Percentiles rank a stretch among this genome's conserved stretches.
These are phyloP conservation scores for Rhizopus microsporus DNA, from an alignment of 371 early-diverging fungal species.

Conservation along the genomic window DNA sequence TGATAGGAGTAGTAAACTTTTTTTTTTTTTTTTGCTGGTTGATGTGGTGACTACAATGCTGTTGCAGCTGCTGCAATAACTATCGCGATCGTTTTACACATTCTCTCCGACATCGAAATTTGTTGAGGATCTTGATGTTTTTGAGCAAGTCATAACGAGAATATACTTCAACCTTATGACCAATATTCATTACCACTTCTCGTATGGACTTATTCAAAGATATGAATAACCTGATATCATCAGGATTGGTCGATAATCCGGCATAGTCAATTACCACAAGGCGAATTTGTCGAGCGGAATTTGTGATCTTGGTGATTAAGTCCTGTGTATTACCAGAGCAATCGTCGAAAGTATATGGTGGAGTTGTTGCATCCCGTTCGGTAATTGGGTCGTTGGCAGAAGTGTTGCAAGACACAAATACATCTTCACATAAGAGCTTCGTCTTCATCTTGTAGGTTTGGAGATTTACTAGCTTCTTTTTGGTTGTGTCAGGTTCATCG, in stretches of 20 bases:
- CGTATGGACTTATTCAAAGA: slow-evolving; percentile 31
- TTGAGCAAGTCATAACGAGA: slow-evolving; percentile 32
- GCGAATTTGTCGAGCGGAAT: slow-evolving; percentile 30
- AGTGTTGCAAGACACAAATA: slow-evolving; percentile 33
- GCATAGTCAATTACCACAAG: slow-evolving; percentile 34
- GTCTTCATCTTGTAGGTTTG: slow-evolving; percentile 35
- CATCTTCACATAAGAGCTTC: slow-evolving; percentile 35
- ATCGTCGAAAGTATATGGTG: slow-evolving; percentile 29
- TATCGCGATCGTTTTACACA: slow-evolving; percentile 29
- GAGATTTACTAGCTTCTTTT: slow-evolving; percentile 32
- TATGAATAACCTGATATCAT: slow-evolving; percentile 30
- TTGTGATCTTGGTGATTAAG: slow-evolving; percentile 33
- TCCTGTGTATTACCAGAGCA: slow-evolving; percentile 33
- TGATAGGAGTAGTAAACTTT: slow-evolving; percentile 9
- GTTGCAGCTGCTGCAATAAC: slow-evolving; percentile 10
- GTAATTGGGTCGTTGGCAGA: slow-evolving; percentile 27
- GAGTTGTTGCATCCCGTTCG: slow-evolving; percentile 28
- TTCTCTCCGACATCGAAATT: slow-evolving; percentile 27
- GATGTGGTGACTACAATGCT: slow-evolving; percentile 18
- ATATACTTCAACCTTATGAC: slow-evolving; percentile 33
- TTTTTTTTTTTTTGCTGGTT: slow-evolving; percentile 20
- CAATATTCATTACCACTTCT: slow-evolving; percentile 29
- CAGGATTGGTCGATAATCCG: slow-evolving; percentile 29
- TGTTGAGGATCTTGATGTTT: slow-evolving; percentile 25
- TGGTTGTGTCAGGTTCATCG: slow-evolving; percentile 25